These are phyloP conservation scores for Multifurca ochricompacta DNA, from an alignment of 768 basidiomycete species.

Conservation along the genomic window DNA sequence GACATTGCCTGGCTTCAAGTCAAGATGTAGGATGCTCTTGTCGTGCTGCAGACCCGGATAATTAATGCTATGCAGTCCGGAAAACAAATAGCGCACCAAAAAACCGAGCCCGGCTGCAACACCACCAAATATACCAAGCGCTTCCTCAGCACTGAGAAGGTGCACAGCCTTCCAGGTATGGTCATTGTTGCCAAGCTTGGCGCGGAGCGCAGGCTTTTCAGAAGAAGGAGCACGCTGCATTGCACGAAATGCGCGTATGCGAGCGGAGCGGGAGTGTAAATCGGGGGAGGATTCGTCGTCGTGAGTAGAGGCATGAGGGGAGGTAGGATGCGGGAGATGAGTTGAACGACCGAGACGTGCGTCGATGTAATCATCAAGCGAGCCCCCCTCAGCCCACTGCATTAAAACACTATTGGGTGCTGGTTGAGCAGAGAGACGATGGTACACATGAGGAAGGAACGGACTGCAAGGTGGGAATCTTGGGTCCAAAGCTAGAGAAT, in stretches of 20 bases:
- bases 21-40: constrained; percentile 82
- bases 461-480: constrained; percentile 82
- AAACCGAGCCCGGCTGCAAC: constrained; percentile 84
- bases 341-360: constrained; percentile 55
- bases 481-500: constrained; percentile 85
- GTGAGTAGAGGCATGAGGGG: constrained; percentile 40
- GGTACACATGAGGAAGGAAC: constrained; percentile 23
- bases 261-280: constrained; percentile 50
- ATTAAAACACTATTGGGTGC: constrained; percentile 57
- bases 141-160: constrained; percentile 77
- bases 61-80: not conserved
- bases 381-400: constrained; percentile 92
- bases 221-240: constrained; percentile 57
- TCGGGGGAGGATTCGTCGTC: constrained; percentile 18
- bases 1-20: constrained; percentile 92
- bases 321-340: constrained; percentile 21
- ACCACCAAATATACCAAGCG: constrained; percentile 72
- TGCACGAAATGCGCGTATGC: constrained; percentile 69
- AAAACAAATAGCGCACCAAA: constrained; percentile 45
- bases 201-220: constrained; percentile 53
- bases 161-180: constrained; percentile 67
- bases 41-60: constrained; percentile 47
- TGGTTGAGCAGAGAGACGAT: not conserved
- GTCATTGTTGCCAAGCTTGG: constrained; percentile 36
- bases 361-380: constrained; percentile 81